Percentiles rank a stretch among this genome's conserved stretches.
Conservation (phyloP, 768 basidiomycete genomes). For the Floccularia luteovirens region DNA sequence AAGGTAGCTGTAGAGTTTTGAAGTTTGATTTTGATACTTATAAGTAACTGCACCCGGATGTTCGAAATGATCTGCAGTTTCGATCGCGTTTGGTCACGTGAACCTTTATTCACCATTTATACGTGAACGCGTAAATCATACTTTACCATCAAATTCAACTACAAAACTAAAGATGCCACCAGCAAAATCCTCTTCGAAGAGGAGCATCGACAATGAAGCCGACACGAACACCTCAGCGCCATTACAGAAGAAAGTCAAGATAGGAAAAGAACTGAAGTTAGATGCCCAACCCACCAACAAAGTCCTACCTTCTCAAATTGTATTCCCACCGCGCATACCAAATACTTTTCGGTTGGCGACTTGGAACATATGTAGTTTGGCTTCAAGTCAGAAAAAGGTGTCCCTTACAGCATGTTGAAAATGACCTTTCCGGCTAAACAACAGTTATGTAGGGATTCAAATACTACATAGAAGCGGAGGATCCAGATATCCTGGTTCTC, state of each 20-base stretch:
- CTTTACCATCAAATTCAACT: too few relatives aligned
- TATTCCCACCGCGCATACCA: constrained; percentile 40
- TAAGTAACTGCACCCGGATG: too few relatives aligned
- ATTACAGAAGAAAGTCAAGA: constrained; percentile 14
- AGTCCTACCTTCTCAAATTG: constrained; percentile 53
- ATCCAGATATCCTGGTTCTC: constrained; percentile 76
- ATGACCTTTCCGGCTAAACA: neutral
- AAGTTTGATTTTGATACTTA: too few relatives aligned
- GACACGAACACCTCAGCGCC: constrained; percentile 15
- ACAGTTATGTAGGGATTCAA: constrained; percentile 57
- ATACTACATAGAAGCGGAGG: constrained; percentile 76
- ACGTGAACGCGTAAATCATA: too few relatives aligned
- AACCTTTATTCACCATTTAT: too few relatives aligned
- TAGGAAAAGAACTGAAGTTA: neutral
- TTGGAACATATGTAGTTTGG: constrained; percentile 80
- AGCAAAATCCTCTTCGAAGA: constrained; percentile 19
- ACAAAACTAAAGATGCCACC: too few relatives aligned
- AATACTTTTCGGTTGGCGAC: constrained; percentile 50
- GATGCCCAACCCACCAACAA: constrained; percentile 65
- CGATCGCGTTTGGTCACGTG: too few relatives aligned
- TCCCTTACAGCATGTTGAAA: neutral
- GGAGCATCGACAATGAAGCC: constrained; percentile 18
- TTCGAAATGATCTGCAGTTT: too few relatives aligned
- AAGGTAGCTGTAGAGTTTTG: too few relatives aligned
- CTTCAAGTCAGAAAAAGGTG: constrained; percentile 75